Conservation (phyloP, 1,139 yeast genomes). For the Sugiyamaella pinicola region DNA sequence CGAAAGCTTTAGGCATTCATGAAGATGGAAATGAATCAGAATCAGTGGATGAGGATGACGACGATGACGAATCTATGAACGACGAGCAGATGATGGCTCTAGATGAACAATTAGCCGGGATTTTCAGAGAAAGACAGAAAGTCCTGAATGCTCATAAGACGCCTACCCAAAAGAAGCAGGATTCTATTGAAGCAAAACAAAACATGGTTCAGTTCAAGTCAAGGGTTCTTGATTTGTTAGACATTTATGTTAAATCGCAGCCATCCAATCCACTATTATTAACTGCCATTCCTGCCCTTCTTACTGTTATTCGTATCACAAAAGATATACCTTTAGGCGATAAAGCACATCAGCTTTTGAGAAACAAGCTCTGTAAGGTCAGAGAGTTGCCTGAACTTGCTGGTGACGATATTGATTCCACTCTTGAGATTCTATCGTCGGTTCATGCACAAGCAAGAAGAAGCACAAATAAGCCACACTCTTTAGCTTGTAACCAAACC, state of each 20-base stretch:
- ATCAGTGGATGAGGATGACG: conserved; percentile 45
- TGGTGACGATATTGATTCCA: conserved; percentile 27
- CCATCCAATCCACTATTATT: conserved; percentile 49
- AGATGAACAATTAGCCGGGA: conserved; percentile 79
- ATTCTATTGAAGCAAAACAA: conserved; percentile 74
- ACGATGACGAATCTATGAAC: conserved; percentile 83
- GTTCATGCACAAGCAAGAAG: conserved; percentile 47
- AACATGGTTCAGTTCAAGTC: conserved; percentile 78
- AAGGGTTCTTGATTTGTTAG: conserved; percentile 75
- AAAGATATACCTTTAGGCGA: conserved; percentile 68
- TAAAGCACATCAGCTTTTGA: conserved; percentile 73
- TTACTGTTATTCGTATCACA: conserved; percentile 64
- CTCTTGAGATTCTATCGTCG: conserved; percentile 31
- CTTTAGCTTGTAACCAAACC: conserved; percentile 60
- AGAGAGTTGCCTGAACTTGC: conserved; percentile 35
- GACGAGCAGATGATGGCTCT: conserved; percentile 97
- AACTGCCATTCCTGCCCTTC: conserved; percentile 58
- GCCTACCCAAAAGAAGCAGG: conserved; percentile 34
- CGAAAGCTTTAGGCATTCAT: conserved; percentile 69
- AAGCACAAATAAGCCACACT: conserved; percentile 54
- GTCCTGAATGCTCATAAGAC: conserved; percentile 32
- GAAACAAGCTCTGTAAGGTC: conserved; percentile 61
- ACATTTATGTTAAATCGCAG: conserved; percentile 55
- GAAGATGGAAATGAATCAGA: conserved; percentile 38
- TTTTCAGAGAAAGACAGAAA: conserved; percentile 65